A percentile compares a stretch with the other conserved stretches of the same genome.
phyloP scores from a whole-genome alignment of 1,284 basidiomycete genomes.

The Gomphus sp. region DNA sequence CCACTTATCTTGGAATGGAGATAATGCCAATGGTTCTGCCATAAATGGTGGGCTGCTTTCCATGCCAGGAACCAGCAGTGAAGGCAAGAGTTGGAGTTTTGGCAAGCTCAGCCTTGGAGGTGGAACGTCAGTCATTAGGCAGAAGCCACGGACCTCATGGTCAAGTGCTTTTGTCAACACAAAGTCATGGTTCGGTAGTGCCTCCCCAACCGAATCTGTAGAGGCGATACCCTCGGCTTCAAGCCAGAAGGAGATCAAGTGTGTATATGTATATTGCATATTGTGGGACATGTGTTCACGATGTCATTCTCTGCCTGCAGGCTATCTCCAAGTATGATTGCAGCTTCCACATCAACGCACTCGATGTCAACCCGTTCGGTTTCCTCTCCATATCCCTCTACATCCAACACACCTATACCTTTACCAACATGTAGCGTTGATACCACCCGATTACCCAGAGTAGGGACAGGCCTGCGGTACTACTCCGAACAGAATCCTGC shows the following conservation, averaged over 20 bases:
- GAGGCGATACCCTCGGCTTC: neutral
- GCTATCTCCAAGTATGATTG: conserved; percentile 10
- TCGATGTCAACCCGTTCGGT: neutral
- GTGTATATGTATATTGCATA: neutral
- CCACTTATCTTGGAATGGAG: neutral
- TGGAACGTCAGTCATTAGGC: neutral
- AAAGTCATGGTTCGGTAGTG: conserved; percentile 7
- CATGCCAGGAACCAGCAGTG: neutral
- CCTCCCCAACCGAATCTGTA: neutral
- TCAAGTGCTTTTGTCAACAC: conserved; percentile 6
- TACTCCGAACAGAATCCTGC: conserved; percentile 8
- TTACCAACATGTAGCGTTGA: neutral
- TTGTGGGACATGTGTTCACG: neutral
- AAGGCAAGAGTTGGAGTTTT: conserved; percentile 3
- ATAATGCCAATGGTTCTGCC: neutral
- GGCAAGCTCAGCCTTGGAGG: neutral
- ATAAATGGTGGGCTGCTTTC: neutral
- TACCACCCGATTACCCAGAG: conserved; percentile 1
- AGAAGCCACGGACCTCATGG: conserved; percentile 7
- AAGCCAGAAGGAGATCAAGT: conserved; percentile 8
- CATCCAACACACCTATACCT: neutral
- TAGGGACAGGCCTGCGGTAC: conserved; percentile 6
- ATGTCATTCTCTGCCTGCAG: neutral
- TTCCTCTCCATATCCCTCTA: conserved; percentile 4
- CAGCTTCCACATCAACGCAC: neutral